Percentiles rank a stretch among this genome's conserved stretches.
Conservation (phyloP, 164 flowering plant species). For the Dillenia turbinata region DNA sequence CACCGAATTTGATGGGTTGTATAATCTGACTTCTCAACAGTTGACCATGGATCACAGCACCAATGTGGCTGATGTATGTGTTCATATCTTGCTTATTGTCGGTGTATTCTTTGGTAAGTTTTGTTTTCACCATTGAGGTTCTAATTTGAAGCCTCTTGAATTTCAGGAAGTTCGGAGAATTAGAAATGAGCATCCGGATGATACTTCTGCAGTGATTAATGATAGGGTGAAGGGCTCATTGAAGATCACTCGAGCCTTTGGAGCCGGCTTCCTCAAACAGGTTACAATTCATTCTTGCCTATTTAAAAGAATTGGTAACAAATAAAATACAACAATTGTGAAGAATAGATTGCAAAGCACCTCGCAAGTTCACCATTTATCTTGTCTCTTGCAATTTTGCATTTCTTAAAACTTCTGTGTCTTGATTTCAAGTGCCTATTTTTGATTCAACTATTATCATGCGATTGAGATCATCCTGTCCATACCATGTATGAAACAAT, state of each 20-base stretch:
- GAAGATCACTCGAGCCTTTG: constrained; percentile 93
- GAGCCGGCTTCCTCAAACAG: constrained; percentile 93
- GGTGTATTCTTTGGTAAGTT: background rate
- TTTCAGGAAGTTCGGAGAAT: constrained; percentile 75
- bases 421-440: no score
- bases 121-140: background rate
- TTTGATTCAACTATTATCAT: no score
- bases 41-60: constrained; percentile 74
- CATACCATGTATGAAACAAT: no score
- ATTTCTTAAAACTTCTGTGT: no score
- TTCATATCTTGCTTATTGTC: background rate
- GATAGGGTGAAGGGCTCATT: constrained; percentile 83
- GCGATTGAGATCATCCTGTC: no score
- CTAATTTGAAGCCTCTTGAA: constrained; percentile 1
- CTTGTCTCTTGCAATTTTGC: no score
- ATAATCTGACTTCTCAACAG: constrained; percentile 40
- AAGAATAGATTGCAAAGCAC: no score
- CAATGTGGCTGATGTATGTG: constrained; percentile 43
- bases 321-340: no score
- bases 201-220: constrained; percentile 52
- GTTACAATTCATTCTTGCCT: constrained; percentile 23
- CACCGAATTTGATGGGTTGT: constrained; percentile 16
- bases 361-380: no score
- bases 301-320: background rate
- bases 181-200: constrained; percentile 68